Conservation (phyloP, 768 basidiomycete genomes). For the Termitomyces sp. region DNA sequence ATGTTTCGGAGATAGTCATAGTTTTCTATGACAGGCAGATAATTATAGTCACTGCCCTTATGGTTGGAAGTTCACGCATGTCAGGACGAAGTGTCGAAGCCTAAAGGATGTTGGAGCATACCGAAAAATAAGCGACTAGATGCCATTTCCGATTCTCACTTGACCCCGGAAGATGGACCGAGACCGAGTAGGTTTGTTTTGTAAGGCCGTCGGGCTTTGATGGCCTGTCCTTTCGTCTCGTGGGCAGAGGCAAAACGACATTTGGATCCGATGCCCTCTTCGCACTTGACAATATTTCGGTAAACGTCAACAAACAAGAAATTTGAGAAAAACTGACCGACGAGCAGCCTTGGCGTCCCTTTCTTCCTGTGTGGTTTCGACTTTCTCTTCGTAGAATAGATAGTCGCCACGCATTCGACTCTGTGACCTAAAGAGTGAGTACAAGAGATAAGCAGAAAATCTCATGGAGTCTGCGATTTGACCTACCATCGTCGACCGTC, state of each 20-base stretch:
- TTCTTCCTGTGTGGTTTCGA: conserved; percentile 77
- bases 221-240: conserved; percentile 72
- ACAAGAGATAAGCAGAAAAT: neutral
- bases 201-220: conserved; percentile 79
- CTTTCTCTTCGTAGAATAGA: conserved; percentile 81
- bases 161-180: conserved; percentile 60
- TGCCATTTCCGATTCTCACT: conserved; percentile 72
- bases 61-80: neutral
- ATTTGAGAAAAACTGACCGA: conserved; percentile 37
- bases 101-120: conserved; percentile 26
- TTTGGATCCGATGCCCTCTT: conserved; percentile 59
- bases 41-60: conserved; percentile 65
- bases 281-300: conserved; percentile 34
- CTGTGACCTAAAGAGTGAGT: conserved; percentile 55
- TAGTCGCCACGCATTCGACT: conserved; percentile 83
- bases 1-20: conserved; percentile 71
- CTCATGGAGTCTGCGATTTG: neutral
- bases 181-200: conserved; percentile 82
- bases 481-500: conserved; percentile 74
- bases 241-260: conserved; percentile 52
- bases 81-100: conserved; percentile 3
- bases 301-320: conserved; percentile 4
- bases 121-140: conserved; percentile 79
- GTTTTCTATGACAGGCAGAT: conserved; percentile 68
- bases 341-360: conserved; percentile 77